Evolutionary conservation across 2,329 filamentous ascomycete species (phyloP), one percentile per base, ranked within the genome.

Genomic region (Colletotrichum kahawae): DNA sequence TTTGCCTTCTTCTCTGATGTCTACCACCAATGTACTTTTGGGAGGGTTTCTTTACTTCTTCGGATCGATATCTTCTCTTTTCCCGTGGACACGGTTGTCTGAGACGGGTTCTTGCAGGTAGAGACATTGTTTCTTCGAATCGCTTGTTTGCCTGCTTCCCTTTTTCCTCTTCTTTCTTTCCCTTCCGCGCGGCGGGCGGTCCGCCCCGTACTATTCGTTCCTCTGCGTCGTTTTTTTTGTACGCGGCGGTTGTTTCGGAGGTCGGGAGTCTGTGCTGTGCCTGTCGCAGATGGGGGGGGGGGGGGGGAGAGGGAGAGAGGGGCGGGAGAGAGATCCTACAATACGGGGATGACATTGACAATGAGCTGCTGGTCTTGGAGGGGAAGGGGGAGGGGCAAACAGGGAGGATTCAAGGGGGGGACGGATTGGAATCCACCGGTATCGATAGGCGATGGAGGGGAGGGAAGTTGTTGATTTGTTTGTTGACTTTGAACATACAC

Each of bases 261-360:
- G 21, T n/a, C 72, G 56, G 72, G 72, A 71, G 72, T 71, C 68
- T 75, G 72, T 71, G 68, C 72, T 38, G 66, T 71, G 59, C 66
- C 48, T 70, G 66, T 24, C 38, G 21, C 34, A 33, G 33, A 13
- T 34, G 21, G 21, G 21, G 38, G 18, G 6, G 38, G 4, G 18
- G 5, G 38, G 21, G 21, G 21, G 38, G 18, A 10, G 38, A 9
- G 18, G 5, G 38, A 9, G 36, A 43, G 38, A 43, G 38, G 29
- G 29, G 29, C 29, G 29, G 9, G 31, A 12, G 31, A 33, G 31
- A 33, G 18, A 48, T 48, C n/a, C 21, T 63, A 29, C 57, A 38
- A 29, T 63, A 34, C 33, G 59, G 21, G 31, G n/a, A 24, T 29
- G 7, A 33, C 36, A 34, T 10, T 21, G 14, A 56, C 29, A 33